Base-by-base conservation (phyloP, 768 basidiomycete genomes). In the Xanthoconium stramineum region DNA sequence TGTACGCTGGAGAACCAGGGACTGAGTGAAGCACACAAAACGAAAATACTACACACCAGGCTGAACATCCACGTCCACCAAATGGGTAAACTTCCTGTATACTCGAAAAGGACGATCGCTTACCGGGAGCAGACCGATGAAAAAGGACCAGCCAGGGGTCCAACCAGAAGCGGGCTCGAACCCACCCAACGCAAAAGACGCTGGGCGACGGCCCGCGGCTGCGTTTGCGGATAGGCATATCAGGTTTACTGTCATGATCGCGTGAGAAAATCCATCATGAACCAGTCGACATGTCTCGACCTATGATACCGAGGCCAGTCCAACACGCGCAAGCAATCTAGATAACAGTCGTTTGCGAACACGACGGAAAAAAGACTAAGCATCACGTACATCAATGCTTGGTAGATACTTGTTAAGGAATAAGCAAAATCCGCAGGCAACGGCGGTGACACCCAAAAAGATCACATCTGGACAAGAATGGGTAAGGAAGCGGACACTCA, bases 151-250 rank as follows among this genome's bases (percentile, higher is more conserved):
- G 33, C 83, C 86, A 13, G 82, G 76, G 2, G 77, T 78, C 85
- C 85, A 87, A 7, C 86, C 86, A 0, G 85, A 82, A n/a, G 73
- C 68, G n/a, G 83, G 79, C 61, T 86, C 80, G 52, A 85, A 88
- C 55, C 80, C 76, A 11, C 78, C 78, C 2, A 87, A 73, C 1
- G 81, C 85, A 61, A 79, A 87, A 1, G 77, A 70, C 1, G 78
- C 81, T 13, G 84, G 75, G 47, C 77, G 79, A 15, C 81, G 78
- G 1, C 84, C 83, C 15, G 72, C 69, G 2, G 80, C 79, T 5
- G 84, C 84, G 67, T 83, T 85, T 17, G 71, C 76, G 7, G 84
- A 83, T 5, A 85, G 66, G 39, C 77, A 77, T 24, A 86, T 72
- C 43, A 86, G 70, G 49, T 79, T 84, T 17, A 84, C 84, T 81